Conservation (phyloP, 495 filamentous ascomycete genomes). For the Durotheca rogersii region DNA sequence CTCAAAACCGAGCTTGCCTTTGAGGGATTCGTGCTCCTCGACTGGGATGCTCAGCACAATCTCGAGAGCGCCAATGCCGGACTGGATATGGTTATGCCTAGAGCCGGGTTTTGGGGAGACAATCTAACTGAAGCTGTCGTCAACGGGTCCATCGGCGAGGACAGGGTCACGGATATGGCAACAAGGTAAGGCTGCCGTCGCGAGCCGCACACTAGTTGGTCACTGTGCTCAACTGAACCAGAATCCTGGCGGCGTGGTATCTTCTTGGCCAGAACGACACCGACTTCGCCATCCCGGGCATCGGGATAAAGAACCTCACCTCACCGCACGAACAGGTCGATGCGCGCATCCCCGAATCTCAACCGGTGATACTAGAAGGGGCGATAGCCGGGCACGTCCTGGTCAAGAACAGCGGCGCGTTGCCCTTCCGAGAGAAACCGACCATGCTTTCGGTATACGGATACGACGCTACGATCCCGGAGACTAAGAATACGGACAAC, state of each 20-base stretch:
- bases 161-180: conserved; percentile 56
- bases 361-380: conserved; percentile 44
- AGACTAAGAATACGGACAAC: conserved; percentile 36
- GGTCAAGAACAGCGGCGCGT: conserved; percentile 59
- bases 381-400: conserved; percentile 60
- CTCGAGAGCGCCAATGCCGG: conserved; percentile 55
- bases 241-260: conserved; percentile 63
- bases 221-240: conserved; percentile 25
- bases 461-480: conserved; percentile 41
- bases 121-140: conserved; percentile 48
- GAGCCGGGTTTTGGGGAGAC: conserved; percentile 49
- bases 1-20: conserved; percentile 68
- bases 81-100: conserved; percentile 63
- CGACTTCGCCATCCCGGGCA: conserved; percentile 49
- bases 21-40: conserved; percentile 64
- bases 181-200: conserved; percentile 33
- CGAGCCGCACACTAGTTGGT: no score
- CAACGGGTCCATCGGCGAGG: conserved; percentile 51
- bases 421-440: conserved; percentile 55
- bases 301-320: conserved; percentile 57
- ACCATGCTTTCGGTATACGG: conserved; percentile 51
- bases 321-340: conserved; percentile 55
- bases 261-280: conserved; percentile 51
- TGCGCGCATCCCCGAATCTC: conserved; percentile 47
- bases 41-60: conserved; percentile 64